Evolutionary conservation across 169 alveolate genomes (phyloP).

Genomic region (Eimeria necatrix): DNA sequence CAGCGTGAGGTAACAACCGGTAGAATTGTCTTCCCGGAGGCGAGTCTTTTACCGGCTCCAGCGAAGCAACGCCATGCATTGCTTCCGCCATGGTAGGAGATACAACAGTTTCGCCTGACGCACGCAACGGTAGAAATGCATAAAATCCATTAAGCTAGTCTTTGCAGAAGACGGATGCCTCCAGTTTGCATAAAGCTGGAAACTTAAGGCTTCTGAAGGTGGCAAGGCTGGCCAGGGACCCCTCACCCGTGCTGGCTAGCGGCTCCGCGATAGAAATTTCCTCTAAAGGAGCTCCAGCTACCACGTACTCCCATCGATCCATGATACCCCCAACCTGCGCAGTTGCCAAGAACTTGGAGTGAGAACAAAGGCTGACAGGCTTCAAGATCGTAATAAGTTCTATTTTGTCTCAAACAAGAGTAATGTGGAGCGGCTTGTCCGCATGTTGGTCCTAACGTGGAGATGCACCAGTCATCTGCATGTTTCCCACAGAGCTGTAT

Average conservation of each 20-base stretch:
- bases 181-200: no score
- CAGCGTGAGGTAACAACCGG: conserved; percentile 65
- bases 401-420: no score
- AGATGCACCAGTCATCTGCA: no score
- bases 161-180: not conserved
- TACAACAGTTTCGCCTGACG: conserved; percentile 81
- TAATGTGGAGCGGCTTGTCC: no score
- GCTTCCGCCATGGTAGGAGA: conserved; percentile 80
- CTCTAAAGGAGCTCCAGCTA: conserved; percentile 89
- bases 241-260: conserved; percentile 84
- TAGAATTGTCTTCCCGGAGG: conserved; percentile 79
- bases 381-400: no score
- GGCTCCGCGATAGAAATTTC: conserved; percentile 89
- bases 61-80: conserved; percentile 64
- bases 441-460: no score
- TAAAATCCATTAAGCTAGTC: not conserved
- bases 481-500: no score
- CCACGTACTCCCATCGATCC: conserved; percentile 89
- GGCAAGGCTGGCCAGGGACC: no score
- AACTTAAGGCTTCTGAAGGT: no score
- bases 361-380: no score
- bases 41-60: conserved; percentile 78
- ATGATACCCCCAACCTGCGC: conserved; percentile 84
- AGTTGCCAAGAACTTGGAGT: not conserved
- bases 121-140: not conserved